Conservation (phyloP, 306 rosid genomes). For the Astragalus glycyphyllos region DNA sequence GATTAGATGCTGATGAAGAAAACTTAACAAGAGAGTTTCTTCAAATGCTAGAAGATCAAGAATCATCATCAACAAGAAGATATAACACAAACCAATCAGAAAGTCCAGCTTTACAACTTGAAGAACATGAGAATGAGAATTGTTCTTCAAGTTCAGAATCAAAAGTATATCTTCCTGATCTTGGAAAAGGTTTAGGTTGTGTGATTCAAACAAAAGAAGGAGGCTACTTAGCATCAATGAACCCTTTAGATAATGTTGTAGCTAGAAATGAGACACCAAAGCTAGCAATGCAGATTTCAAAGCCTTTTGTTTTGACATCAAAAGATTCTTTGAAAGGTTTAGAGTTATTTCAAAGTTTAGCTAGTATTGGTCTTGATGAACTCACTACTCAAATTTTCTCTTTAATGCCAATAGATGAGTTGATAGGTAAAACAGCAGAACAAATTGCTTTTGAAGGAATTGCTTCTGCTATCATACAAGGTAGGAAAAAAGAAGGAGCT, state of each 20-base stretch:
- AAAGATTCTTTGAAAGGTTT: conserved; percentile 59
- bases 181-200: conserved; percentile 84
- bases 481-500: conserved; percentile 89
- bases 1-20: conserved; percentile 83
- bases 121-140: conserved; percentile 45
- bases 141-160: conserved; percentile 53
- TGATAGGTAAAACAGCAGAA: conserved; percentile 86
- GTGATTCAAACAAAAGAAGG: conserved; percentile 87
- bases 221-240: conserved; percentile 86
- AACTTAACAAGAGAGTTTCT: conserved; percentile 83
- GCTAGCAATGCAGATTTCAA: conserved; percentile 91
- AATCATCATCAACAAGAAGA: conserved; percentile 36
- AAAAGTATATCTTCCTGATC: conserved; percentile 77
- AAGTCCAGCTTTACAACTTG: conserved; percentile 49
- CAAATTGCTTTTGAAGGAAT: conserved; percentile 95
- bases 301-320: conserved; percentile 65
- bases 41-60: conserved; percentile 84
- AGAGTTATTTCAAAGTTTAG: conserved; percentile 77
- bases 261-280: conserved; percentile 68
- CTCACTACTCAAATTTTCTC: conserved; percentile 59
- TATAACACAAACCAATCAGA: conserved; percentile 51
- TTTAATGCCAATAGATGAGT: conserved; percentile 74
- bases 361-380: conserved; percentile 66
- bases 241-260: conserved; percentile 63
- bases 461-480: conserved; percentile 91